A percentile compares a stretch with the other conserved stretches of the same genome.
Evolutionary conservation across 2,329 filamentous ascomycete species (phyloP).

Genomic region (Hypoxylon sp.): DNA sequence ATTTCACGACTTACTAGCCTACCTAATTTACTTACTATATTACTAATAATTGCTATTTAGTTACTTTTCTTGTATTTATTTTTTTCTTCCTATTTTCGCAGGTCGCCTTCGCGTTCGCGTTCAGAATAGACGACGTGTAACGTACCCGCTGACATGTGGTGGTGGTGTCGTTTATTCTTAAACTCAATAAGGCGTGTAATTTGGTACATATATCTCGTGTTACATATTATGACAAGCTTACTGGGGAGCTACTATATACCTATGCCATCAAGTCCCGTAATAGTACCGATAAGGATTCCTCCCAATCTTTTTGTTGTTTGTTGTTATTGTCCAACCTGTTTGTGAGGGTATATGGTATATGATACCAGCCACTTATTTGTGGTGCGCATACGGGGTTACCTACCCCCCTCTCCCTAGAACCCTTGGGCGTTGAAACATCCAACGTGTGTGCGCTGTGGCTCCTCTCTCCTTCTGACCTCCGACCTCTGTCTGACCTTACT

Average conservation of each 20-base stretch:
- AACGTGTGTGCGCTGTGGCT: constrained; percentile 42
- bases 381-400: constrained; percentile 24
- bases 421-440: constrained; percentile 37
- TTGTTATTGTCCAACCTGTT: not conserved
- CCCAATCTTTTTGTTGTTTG: not conserved
- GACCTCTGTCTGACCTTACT: constrained; percentile 16
- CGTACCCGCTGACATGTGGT: constrained; percentile 7
- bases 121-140: constrained; percentile 3
- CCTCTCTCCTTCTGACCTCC: constrained; percentile 21
- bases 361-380: constrained; percentile 47
- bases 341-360: constrained; percentile 31
- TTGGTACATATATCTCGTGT: constrained; percentile 27
- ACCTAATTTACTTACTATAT: constrained; percentile 28
- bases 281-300: constrained; percentile 30
- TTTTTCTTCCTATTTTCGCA: constrained; percentile 1
- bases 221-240: constrained; percentile 40
- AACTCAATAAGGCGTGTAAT: constrained; percentile 28
- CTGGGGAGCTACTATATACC: constrained; percentile 35
- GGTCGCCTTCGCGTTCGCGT: constrained; percentile 11
- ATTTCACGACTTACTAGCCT: constrained; percentile 35
- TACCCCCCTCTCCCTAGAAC: constrained; percentile 21
- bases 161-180: constrained; percentile 16
- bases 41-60: constrained; percentile 37
- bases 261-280: constrained; percentile 25
- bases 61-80: constrained; percentile 20